These are phyloP conservation scores for Aethionema arabicum DNA, from an alignment of 345 rosid species.

Conservation along the genomic window DNA sequence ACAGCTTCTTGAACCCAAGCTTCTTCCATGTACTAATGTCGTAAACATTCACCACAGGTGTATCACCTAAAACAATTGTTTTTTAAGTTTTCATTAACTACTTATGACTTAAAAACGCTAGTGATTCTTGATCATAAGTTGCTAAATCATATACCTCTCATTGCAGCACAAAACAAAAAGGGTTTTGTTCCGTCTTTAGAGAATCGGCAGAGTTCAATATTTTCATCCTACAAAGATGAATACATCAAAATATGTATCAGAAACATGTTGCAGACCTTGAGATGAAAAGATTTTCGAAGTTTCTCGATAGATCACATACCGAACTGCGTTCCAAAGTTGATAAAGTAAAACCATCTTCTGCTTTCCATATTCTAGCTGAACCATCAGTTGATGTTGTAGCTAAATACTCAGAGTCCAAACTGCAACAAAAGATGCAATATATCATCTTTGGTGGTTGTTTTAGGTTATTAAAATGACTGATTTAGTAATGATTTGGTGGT, in stretches of 20 bases:
- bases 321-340: constrained; percentile 68
- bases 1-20: constrained; percentile 85
- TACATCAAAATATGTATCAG: constrained; percentile 5
- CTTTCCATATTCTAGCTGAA: constrained; percentile 91
- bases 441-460: too few relatives aligned
- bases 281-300: background rate
- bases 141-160: constrained; percentile 48
- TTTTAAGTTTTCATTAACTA: constrained; percentile 20
- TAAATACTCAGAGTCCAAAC: constrained; percentile 90
- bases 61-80: constrained; percentile 56
- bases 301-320: constrained; percentile 40
- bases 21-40: constrained; percentile 92
- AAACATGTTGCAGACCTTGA: background rate
- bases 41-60: constrained; percentile 67
- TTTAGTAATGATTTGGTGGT: too few relatives aligned
- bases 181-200: constrained; percentile 96
- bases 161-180: constrained; percentile 78
- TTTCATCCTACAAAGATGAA: constrained; percentile 65
- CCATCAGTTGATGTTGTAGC: constrained; percentile 91
- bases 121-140: background rate
- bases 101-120: background rate
- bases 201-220: constrained; percentile 74
- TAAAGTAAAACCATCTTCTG: constrained; percentile 75
- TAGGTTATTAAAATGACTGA: too few relatives aligned
- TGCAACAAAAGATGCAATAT: constrained; percentile 38